A percentile compares a stretch with the other conserved stretches of the same genome.
phyloP scores from a whole-genome alignment of 1,284 basidiomycete species.

The Apiotrichum domesticum region DNA sequence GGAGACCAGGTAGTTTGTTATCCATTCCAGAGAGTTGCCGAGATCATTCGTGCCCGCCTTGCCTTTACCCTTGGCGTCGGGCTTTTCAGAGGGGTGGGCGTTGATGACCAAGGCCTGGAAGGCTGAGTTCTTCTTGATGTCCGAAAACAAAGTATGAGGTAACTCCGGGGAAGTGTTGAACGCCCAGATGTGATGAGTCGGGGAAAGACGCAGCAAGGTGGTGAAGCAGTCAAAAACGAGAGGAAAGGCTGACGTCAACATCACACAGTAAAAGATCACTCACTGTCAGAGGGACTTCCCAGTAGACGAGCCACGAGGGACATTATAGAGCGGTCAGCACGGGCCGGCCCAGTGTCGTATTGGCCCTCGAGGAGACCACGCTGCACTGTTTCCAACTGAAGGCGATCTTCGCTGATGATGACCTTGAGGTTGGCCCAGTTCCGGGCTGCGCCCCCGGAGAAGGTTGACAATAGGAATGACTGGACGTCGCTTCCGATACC shows the following conservation, averaged over 20 bases:
- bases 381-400: constrained; percentile 26
- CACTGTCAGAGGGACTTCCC: constrained; percentile 56
- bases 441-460: constrained; percentile 5
- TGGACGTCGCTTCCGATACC: constrained; percentile 31
- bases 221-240: constrained; percentile 53
- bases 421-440: constrained; percentile 21
- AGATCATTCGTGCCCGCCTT: constrained; percentile 10
- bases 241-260: constrained; percentile 58
- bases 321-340: constrained; percentile 29
- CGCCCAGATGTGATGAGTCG: constrained; percentile 60
- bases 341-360: constrained; percentile 17
- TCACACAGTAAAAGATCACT: constrained; percentile 21
- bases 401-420: constrained; percentile 19
- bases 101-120: constrained; percentile 54
- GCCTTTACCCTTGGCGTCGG: constrained; percentile 21
- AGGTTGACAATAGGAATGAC: constrained; percentile 13
- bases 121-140: constrained; percentile 69
- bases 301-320: constrained; percentile 30
- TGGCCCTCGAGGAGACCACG: constrained; percentile 29
- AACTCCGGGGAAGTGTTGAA: constrained; percentile 52
- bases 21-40: constrained; percentile 25
- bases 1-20: constrained; percentile 32
- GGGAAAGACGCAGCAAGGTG: constrained; percentile 52
- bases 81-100: not conserved
- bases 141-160: constrained; percentile 67